Conservation (phyloP, 2,329 filamentous ascomycete species). For the Blastomyces emzantsi region DNA sequence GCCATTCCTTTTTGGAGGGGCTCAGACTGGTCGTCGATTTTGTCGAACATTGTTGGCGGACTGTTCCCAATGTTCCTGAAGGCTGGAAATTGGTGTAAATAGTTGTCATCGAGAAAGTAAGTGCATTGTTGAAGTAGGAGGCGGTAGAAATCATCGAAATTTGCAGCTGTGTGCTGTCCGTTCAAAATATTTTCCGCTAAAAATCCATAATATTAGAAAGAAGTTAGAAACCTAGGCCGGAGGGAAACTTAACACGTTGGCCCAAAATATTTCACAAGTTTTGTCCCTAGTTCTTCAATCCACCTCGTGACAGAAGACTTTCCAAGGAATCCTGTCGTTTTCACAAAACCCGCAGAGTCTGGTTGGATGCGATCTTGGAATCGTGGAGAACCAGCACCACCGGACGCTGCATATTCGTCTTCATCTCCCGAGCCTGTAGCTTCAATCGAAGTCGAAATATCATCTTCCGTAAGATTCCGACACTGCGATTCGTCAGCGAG, state of each 20-base stretch:
- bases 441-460: constrained; percentile 10
- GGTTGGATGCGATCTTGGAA: constrained; percentile 13
- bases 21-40: constrained; percentile 26
- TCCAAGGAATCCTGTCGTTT: constrained; percentile 15
- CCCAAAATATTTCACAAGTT: constrained; percentile 6
- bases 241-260: constrained; percentile 9
- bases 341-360: constrained; percentile 6
- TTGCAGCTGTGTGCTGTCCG: constrained; percentile 3
- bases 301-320: constrained; percentile 16
- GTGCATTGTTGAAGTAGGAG: constrained; percentile 24
- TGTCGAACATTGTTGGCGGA: constrained; percentile 15
- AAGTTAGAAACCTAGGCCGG: not conserved
- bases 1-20: constrained; percentile 27
- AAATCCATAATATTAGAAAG: not conserved
- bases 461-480: constrained; percentile 13
- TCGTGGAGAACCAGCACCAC: constrained; percentile 11
- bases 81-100: constrained; percentile 13
- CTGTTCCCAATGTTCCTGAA: not conserved
- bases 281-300: constrained; percentile 13
- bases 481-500: constrained; percentile 1
- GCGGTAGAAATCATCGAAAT: constrained; percentile 8
- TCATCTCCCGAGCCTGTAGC: constrained; percentile 12
- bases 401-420: constrained; percentile 15
- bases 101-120: constrained; percentile 28
- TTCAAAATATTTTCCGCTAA: constrained; percentile 3